Evolutionary conservation across 495 filamentous ascomycete genomes (phyloP).

Genomic region (Annulohypoxylon maeteangense): DNA sequence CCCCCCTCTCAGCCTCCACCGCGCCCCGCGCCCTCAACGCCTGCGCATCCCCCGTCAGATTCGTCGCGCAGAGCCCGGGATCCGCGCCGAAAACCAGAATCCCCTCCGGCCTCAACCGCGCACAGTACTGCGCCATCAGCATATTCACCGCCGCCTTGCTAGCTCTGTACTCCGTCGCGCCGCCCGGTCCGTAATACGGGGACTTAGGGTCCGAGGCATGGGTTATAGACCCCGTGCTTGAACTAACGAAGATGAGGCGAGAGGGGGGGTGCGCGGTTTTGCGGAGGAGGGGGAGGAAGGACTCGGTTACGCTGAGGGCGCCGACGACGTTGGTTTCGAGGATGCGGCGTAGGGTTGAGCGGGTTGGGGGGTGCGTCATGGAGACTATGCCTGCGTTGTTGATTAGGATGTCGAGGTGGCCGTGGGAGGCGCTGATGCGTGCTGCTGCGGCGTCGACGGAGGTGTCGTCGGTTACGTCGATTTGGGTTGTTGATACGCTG

Average conservation of each 20-base stretch:
- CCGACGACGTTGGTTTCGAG: constrained; percentile 57
- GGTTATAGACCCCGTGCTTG: constrained; percentile 52
- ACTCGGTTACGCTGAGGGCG: constrained; percentile 52
- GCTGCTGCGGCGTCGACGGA: constrained; percentile 47
- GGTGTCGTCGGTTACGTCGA: constrained; percentile 33
- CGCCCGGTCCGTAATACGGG: constrained; percentile 21
- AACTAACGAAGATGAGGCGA: constrained; percentile 39
- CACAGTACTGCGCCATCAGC: constrained; percentile 40
- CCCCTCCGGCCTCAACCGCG: constrained; percentile 29
- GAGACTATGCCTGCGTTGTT: constrained; percentile 52
- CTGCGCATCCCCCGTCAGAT: constrained; percentile 23
- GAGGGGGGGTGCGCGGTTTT: constrained; percentile 40
- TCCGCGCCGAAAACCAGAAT: constrained; percentile 33
- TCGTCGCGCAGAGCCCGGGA: constrained; percentile 28
- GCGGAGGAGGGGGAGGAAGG: constrained; percentile 54
- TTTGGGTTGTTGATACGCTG: constrained; percentile 19
- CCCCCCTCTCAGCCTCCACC: constrained; percentile 45
- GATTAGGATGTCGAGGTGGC: constrained; percentile 50
- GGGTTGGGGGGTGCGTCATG: constrained; percentile 36
- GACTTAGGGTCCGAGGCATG: constrained; percentile 29
- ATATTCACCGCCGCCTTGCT: constrained; percentile 58
- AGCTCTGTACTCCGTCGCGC: constrained; percentile 41
- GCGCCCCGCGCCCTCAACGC: constrained; percentile 45
- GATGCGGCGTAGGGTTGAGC: constrained; percentile 47
- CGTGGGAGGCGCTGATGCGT: constrained; percentile 47